These are phyloP conservation scores for Toxicodendron radicans DNA, from an alignment of 345 rosid species.

Conservation along the genomic window DNA sequence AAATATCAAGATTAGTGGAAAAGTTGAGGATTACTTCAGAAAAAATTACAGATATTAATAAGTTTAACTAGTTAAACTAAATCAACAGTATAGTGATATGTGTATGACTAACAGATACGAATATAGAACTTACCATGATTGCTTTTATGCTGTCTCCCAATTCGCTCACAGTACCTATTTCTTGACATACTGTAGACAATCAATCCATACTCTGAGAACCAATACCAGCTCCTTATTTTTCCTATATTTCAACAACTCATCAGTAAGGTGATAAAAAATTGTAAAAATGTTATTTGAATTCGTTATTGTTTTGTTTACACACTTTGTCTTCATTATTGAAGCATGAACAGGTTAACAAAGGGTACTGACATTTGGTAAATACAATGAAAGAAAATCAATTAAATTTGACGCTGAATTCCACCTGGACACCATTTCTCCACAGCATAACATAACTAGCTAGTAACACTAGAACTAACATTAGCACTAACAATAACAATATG, in stretches of 20 bases:
- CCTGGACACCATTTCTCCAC: not conserved
- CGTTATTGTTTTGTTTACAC: no score
- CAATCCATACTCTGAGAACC: slow-evolving; percentile 86
- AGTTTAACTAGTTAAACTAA: not conserved
- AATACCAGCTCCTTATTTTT: slow-evolving; percentile 92
- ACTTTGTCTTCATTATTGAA: not conserved
- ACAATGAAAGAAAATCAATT: not conserved
- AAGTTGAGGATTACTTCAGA: not conserved
- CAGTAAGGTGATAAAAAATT: slow-evolving; percentile 13
- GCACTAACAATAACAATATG: no score
- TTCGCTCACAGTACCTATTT: slow-evolving; percentile 88
- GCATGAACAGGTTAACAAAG: not conserved
- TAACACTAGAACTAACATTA: not conserved
- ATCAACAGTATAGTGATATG: not conserved
- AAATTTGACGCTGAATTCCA: not conserved
- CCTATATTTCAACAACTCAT: slow-evolving; percentile 44
- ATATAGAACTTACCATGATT: slow-evolving; percentile 63
- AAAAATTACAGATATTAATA: not conserved
- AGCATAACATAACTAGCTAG: not conserved
- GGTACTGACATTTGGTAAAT: not conserved
- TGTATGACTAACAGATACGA: slow-evolving; percentile 6
- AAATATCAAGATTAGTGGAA: not conserved
- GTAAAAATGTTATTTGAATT: not conserved
- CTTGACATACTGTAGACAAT: slow-evolving; percentile 91
- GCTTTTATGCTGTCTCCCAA: slow-evolving; percentile 95